Evolutionary conservation across 805 yeast species (phyloP), one percentile per base, ranked within the genome.

Genomic region (Kazachstania martiniae): DNA sequence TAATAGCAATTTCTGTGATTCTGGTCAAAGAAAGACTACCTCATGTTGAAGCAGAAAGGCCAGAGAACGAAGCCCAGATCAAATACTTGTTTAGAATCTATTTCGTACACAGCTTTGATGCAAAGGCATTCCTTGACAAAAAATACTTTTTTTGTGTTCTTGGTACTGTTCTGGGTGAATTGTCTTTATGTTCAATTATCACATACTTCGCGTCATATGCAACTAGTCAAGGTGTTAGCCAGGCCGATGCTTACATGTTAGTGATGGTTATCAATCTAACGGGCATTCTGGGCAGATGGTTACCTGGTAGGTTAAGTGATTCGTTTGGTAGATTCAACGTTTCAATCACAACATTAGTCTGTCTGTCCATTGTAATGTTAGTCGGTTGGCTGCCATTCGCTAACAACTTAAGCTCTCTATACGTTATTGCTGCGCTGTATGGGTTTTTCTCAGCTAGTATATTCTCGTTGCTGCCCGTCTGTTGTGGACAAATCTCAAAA

Each of bases 401-500:
- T 22, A 61, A 33, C 28, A 30, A 33, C 25, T 40, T 41, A n/a
- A 58, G 34, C 13, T 61, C 49, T n/a, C 51, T 54, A 42, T 66
- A 56, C 38, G 66, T 58, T 3, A 71, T 71, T 40, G 55, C 72
- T 10, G 62, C 58, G 1, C 41, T 65, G 5, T 72, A 65, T 53
- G 81, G 80, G 5, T 63, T 73, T 31, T 58, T 63, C 37, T 65
- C 75, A 7, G 72, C 76, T 5, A 66, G 77, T 3, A 65, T 72
- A 1, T 62, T 72, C 40, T 64, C 77, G 3, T 49, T 73, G 33
- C 60, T 71, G 27, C 77, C 79, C 6, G 74, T 72, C 3, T 70
- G 77, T 42, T 62, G 74, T 38, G 76, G 74, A 1, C 74, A 72
- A 36, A 68, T 74, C 22, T 68, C 76, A 15, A 66, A 65, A 32